Evolutionary conservation across 257 asterid species (phyloP).

Genomic region (Solanum bukasovii): DNA sequence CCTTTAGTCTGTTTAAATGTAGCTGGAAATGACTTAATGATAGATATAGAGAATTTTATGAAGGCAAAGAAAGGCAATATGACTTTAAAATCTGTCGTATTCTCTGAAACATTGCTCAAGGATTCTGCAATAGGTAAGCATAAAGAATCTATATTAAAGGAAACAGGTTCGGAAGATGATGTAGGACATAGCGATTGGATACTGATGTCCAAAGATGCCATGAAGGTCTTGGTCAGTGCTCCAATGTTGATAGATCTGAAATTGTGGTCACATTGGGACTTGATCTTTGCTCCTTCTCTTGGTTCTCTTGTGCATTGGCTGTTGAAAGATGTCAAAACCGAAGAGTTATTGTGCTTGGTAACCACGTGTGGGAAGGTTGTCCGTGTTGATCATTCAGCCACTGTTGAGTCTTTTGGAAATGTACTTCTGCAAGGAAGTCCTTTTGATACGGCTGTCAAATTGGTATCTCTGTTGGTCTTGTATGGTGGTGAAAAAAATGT

Average conservation of each 20-base stretch:
- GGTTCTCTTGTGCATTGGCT: conserved; percentile 85
- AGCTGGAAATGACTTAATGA: conserved; percentile 20
- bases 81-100: conserved; percentile 41
- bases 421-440: conserved; percentile 53
- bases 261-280: conserved; percentile 91
- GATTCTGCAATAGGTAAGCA: conserved; percentile 14
- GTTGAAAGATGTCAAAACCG: conserved; percentile 58
- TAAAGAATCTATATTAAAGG: conserved; percentile 19
- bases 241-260: conserved; percentile 81
- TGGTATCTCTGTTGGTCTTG: conserved; percentile 58
- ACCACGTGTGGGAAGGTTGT: conserved; percentile 72
- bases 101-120: conserved; percentile 62
- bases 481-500: conserved; percentile 75
- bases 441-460: conserved; percentile 64
- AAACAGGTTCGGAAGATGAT: conserved; percentile 12
- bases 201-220: conserved; percentile 59
- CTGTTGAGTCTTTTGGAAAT: conserved; percentile 57
- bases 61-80: conserved; percentile 24
- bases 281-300: conserved; percentile 70
- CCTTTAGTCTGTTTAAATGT: conserved; percentile 67
- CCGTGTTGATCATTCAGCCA: conserved; percentile 74
- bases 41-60: conserved; percentile 18
- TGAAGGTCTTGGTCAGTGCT: conserved; percentile 56
- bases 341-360: conserved; percentile 68
- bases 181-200: conserved; percentile 18